Percentiles rank a stretch among this genome's conserved stretches.
Evolutionary conservation across 306 rosid genomes (phyloP).

Genomic region (Cicer cuneatum): DNA sequence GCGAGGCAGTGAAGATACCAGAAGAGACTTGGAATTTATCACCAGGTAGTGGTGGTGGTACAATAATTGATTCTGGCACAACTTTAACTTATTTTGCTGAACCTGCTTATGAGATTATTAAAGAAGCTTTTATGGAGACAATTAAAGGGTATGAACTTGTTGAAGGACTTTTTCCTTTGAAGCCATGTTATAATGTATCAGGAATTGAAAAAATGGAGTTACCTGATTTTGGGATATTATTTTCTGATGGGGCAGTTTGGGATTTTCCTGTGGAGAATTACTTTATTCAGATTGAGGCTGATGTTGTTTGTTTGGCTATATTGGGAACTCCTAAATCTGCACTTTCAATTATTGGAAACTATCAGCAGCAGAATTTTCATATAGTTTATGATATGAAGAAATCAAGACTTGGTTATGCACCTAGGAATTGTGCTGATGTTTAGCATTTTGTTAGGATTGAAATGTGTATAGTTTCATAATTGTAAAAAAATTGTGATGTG

Average conservation of each 20-base stretch:
- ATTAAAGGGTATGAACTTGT: constrained; percentile 64
- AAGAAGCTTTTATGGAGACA: constrained; percentile 66
- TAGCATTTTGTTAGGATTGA: constrained; percentile 41
- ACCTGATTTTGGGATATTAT: constrained; percentile 76
- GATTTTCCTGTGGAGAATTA: constrained; percentile 89
- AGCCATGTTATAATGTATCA: constrained; percentile 94
- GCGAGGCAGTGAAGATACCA: constrained; percentile 68
- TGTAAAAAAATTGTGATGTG: constrained; percentile 46
- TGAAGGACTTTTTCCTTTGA: constrained; percentile 66
- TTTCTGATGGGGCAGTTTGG: constrained; percentile 90
- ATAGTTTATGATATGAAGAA: constrained; percentile 82
- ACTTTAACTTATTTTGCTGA: constrained; percentile 92
- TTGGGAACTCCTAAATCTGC: constrained; percentile 73
- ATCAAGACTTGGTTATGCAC: constrained; percentile 88
- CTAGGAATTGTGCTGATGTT: constrained; percentile 87
- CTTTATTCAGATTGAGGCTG: constrained; percentile 76
- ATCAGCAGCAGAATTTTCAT: constrained; percentile 98
- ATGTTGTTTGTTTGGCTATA: constrained; percentile 80
- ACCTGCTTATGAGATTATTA: constrained; percentile 75
- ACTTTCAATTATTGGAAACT: constrained; percentile 90
- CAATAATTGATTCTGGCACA: constrained; percentile 95
- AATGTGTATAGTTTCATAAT: constrained; percentile 35
- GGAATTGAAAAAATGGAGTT: constrained; percentile 73
- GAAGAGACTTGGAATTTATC: constrained; percentile 76
- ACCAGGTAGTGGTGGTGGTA: constrained; percentile 80